Evolutionary conservation across 768 basidiomycete species (phyloP), one percentile per base, ranked within the genome.

Genomic region (Lactifluus rugatus): DNA sequence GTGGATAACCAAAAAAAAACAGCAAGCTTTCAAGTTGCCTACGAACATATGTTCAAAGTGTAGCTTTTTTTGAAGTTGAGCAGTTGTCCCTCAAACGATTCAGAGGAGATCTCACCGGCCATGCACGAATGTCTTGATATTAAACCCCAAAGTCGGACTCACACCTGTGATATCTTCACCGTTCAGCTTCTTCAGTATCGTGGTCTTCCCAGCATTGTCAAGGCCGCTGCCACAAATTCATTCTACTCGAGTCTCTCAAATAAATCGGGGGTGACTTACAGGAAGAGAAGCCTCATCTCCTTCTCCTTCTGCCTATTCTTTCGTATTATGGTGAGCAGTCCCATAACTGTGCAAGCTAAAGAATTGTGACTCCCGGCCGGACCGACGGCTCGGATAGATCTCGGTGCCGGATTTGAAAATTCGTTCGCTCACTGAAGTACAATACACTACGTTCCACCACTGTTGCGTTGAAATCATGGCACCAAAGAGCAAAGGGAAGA

Each of bases 141-240:
- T 96, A 79, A 99, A 99, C 11, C 96, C 96, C 14, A 99, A 76
- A 10, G 96, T 98, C 2, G 96, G 96, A 66, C 87, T 91, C 55
- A 98, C 84, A 52, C 78, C 80, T 66, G 78, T 78, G 64, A 95
- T 92, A 71, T 95, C 89, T 72, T 98, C 95, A 21, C 84, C 87
- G 61, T 89, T 94, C 62, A 98, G 78, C 70, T 89, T 91, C 76
- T 97, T 98, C 58, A 98, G 72, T 64, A 98, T 96, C 2, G 95
- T 99, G 2, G 96, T 98, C 77, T 99, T 98, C 53, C 96, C 96
- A 2, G 95, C 96, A 68, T 99, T 98, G 71, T 98, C 96, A 16
- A 99, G 82, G 9, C 96, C 95, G 45, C 95, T 98, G 68, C 36
- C 57, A 50, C 25, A 26, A 21, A 58, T 56, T 45, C 32, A 23